Conservation (phyloP, 169 alveolate species). For the Babesia ovata region DNA sequence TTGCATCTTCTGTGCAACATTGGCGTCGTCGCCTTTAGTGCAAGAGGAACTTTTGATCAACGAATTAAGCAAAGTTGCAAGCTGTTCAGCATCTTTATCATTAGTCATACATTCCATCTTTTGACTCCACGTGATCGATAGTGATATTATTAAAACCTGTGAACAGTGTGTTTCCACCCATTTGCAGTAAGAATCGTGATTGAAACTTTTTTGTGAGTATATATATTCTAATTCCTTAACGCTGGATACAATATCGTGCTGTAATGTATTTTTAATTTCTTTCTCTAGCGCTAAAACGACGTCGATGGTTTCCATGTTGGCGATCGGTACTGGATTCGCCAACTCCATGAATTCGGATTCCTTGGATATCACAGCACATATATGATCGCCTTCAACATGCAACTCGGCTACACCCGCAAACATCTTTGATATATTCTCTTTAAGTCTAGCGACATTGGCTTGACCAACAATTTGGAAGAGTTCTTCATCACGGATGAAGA, state of each 20-base stretch:
- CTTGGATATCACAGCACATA: slow-evolving; percentile 84
- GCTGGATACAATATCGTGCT: slow-evolving; percentile 83
- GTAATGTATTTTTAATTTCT: slow-evolving; percentile 80
- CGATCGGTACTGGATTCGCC: slow-evolving; percentile 60
- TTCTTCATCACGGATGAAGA: slow-evolving; percentile 98
- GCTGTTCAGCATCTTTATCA: background rate
- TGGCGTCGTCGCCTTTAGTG: no score
- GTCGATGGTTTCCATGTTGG: slow-evolving; percentile 74
- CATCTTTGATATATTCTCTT: slow-evolving; percentile 83
- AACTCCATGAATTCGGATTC: slow-evolving; percentile 89
- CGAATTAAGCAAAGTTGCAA: background rate
- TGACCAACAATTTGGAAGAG: slow-evolving; percentile 97
- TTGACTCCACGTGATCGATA: slow-evolving; percentile 87
- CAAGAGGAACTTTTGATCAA: background rate
- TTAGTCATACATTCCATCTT: slow-evolving; percentile 77
- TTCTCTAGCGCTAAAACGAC: slow-evolving; percentile 86
- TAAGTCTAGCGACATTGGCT: slow-evolving; percentile 70
- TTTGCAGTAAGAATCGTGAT: slow-evolving; percentile 21
- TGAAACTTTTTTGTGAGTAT: slow-evolving; percentile 49
- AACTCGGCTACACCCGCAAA: slow-evolving; percentile 95
- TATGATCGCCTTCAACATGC: slow-evolving; percentile 81
- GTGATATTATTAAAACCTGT: slow-evolving; percentile 84
- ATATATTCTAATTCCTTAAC: slow-evolving; percentile 77
- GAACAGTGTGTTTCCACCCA: slow-evolving; percentile 83
- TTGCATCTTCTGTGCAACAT: slow-evolving; percentile 2